Evolutionary conservation across 805 yeast species (phyloP), one percentile per base, ranked within the genome.

Genomic region (Saccharomycopsis fermentans): DNA sequence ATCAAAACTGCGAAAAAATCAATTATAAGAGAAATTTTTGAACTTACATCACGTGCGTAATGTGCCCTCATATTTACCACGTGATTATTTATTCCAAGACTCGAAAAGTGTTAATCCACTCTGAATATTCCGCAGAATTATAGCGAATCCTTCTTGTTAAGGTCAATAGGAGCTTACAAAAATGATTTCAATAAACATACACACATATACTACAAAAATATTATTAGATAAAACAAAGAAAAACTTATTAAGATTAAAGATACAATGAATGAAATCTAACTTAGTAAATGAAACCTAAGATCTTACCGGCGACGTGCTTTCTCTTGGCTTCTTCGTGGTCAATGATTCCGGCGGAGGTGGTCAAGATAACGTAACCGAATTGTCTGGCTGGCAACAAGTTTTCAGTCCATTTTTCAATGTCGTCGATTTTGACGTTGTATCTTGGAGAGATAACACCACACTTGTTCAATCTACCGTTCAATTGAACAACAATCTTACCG

Each of bases 321-420:
- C 97, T 87, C 86, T 96, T 89, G 74, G 98, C 98, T 83, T 91
- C 97, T 84, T 92, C 97, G 83, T 91, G 98, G 85, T 92, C 97
- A 96, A 91, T 90, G 73, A 91, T 91, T 82, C 98, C 98, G 71
- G 97, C 97, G 72, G 97, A 92, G 71, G 98, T 91, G 80, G 98
- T 92, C 77, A 91, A 84, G 79, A 91, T 88, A 74, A 91, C 91
- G 86, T 78, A 90, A 81, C 98, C 98, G 74, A 91, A 92, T 81
- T 91, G 98, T 87, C 98, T 90, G 68, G 98, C 96, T 77, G 98
- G 98, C 74, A 91, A 83, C 76, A 91, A 86, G 88, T 91, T 90
- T 78, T 86, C 96, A 71, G 96, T 90, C 98, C 98, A 91, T 81
- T 89, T 91, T 82, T 91, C 98, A 69, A 91, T 86, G 77, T 91